A percentile compares a stretch with the other conserved stretches of the same genome.
Evolutionary conservation across 768 basidiomycete genomes (phyloP).

Genomic region (Tricholoma matsutake): DNA sequence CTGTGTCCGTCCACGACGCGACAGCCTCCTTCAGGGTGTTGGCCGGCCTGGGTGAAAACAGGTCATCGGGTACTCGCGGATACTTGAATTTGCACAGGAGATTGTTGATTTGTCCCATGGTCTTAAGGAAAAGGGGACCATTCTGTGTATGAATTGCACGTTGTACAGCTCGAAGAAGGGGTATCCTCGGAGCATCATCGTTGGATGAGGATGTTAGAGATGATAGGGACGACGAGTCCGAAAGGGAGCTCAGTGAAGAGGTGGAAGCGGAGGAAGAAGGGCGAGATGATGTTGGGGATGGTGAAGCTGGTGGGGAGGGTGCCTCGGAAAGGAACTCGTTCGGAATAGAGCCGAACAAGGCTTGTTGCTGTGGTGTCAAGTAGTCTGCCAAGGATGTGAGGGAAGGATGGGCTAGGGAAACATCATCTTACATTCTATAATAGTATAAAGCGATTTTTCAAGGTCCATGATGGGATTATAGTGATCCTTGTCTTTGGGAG

Average conservation of each 20-base stretch:
- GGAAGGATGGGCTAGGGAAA: not conserved
- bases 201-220: conserved; percentile 27
- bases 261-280: conserved; percentile 29
- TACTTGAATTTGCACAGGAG: conserved; percentile 66
- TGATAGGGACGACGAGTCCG: conserved; percentile 29
- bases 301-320: conserved; percentile 33
- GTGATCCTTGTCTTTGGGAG: conserved; percentile 81
- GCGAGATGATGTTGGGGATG: conserved; percentile 38
- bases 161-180: conserved; percentile 56
- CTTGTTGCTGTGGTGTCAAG: conserved; percentile 61
- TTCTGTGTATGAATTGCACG: conserved; percentile 68
- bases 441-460: conserved; percentile 66
- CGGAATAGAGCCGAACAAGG: conserved; percentile 66
- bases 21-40: conserved; percentile 51
- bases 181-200: conserved; percentile 21
- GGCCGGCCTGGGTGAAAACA: conserved; percentile 39
- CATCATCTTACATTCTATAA: conserved; percentile 59
- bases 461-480: conserved; percentile 84
- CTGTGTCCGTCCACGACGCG: conserved; percentile 46
- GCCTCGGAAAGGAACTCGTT: conserved; percentile 41
- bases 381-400: conserved; percentile 44
- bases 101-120: conserved; percentile 59
- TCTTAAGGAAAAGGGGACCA: conserved; percentile 66
- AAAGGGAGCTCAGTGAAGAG: conserved; percentile 26
- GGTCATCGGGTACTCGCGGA: conserved; percentile 50